phyloP scores from a whole-genome alignment of 768 basidiomycete species.

The Lentinula aciculospora region DNA sequence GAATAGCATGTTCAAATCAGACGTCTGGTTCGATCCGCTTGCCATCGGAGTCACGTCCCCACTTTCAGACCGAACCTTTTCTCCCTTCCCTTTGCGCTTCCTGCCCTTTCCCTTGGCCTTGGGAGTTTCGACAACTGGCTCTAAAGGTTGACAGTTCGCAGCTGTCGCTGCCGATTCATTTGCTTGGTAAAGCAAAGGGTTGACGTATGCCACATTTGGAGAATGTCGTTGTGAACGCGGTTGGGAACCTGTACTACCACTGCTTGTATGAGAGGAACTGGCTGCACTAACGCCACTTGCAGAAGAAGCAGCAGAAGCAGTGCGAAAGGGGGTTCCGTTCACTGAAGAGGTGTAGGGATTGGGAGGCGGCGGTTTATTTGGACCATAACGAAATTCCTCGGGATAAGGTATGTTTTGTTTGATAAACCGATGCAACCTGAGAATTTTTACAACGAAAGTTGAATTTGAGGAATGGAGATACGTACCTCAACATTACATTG shows the following conservation, averaged over 20 bases:
- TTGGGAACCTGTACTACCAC: not conserved
- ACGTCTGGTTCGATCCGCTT: conserved; percentile 11
- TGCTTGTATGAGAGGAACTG: conserved; percentile 1
- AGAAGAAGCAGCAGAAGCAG: conserved; percentile 8
- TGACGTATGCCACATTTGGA: not conserved
- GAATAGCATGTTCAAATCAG: conserved; percentile 45
- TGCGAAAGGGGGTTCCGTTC: conserved; percentile 16
- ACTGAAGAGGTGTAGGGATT: conserved; percentile 29
- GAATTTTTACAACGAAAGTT: not conserved
- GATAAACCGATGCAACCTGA: conserved; percentile 56
- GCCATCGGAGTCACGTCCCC: conserved; percentile 3
- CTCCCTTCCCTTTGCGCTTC: conserved; percentile 1
- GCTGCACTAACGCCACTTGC: not conserved
- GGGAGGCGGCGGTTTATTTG: conserved; percentile 59
- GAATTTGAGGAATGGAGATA: conserved; percentile 4
- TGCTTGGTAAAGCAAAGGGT: not conserved
- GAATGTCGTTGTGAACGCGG: not conserved
- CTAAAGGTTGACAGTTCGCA: not conserved
- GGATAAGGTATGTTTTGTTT: conserved; percentile 66
- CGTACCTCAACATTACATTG: conserved; percentile 64
- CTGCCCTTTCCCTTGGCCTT: not conserved
- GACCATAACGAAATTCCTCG: conserved; percentile 64
- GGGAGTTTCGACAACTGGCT: not conserved
- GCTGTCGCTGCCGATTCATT: not conserved
- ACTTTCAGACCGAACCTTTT: not conserved